Evolutionary conservation across 2,329 filamentous ascomycete species (phyloP).

Genomic region (Alternaria atra): DNA sequence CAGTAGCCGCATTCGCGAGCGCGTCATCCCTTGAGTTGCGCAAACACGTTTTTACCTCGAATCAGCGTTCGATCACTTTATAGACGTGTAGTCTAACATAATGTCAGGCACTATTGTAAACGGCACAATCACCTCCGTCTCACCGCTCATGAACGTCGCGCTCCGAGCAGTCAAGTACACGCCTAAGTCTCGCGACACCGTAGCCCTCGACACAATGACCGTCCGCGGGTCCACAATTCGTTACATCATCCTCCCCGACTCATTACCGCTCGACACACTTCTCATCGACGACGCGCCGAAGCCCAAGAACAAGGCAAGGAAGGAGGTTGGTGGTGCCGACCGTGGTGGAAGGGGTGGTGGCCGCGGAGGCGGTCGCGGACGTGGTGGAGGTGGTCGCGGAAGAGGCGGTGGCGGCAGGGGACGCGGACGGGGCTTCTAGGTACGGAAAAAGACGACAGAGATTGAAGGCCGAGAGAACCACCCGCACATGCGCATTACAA

Average conservation of each 20-base stretch:
- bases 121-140: constrained; percentile 95
- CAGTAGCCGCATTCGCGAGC: not conserved
- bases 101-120: constrained; percentile 86
- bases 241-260: constrained; percentile 96
- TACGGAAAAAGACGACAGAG: constrained; percentile 1
- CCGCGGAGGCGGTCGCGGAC: constrained; percentile 53
- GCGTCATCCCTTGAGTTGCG: constrained; percentile 4
- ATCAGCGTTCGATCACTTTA: not conserved
- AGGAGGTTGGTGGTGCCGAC: constrained; percentile 71
- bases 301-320: constrained; percentile 99
- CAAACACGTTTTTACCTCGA: constrained; percentile 2
- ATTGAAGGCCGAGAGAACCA: constrained; percentile 5
- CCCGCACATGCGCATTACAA: constrained; percentile 8
- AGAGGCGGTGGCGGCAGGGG: constrained; percentile 54
- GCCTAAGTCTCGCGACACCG: constrained; percentile 82
- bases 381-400: constrained; percentile 51
- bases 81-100: constrained; percentile 5
- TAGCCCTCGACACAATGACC: constrained; percentile 93
- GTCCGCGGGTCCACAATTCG: constrained; percentile 95
- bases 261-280: constrained; percentile 90
- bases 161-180: constrained; percentile 98
- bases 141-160: constrained; percentile 98
- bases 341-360: constrained; percentile 51
- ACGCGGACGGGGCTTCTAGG: constrained; percentile 50
- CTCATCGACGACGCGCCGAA: constrained; percentile 97